Evolutionary conservation across 1,284 basidiomycete species (phyloP), one percentile per base, ranked within the genome.

Genomic region (Ceratobasidium sp.): DNA sequence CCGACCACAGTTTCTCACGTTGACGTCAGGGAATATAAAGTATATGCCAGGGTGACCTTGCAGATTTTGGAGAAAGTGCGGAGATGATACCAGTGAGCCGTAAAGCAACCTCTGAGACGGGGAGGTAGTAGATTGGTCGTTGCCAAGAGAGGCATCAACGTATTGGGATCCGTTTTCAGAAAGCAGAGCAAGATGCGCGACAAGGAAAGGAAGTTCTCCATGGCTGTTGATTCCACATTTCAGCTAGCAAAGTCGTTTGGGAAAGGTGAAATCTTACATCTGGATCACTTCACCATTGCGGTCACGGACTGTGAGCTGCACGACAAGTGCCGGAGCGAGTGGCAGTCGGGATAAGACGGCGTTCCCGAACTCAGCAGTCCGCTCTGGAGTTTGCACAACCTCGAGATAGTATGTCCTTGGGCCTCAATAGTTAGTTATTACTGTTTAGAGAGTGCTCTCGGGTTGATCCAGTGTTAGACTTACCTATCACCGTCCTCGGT

Each of bases 21-120:
- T 92, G 73, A 93, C 90, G 77, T 96, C 94, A 7, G 94, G 89
- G 76, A 96, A 96, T 58, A 94, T 80, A 76, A 96, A 95, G 78
- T 91, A 95, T 38, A 92, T 81, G 7, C 92, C 91, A 73, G 84
- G 82, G 40, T 88, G 86, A 47, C 92, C 92, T 76, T 91, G 86
- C 45, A 88, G 82, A 76, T 94, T 90, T 72, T 89, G 85, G 75
- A 94, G 81, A 64, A 89, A 85, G 50, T 92, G 87, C 1, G 92
- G 86, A 0, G 89, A 89, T 13, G 93, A 88, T 31, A 95, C 92
- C 29, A 94, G 80, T 70, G 89, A 91, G 42, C 94, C 94, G 76
- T 95, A 93, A 20, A 96, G 82, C 72, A 90, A 84, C 49, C 87
- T 85, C 64, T 84, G 82, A 13, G 84, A 80, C 45, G 80, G 80